Percentiles rank a stretch among this genome's conserved stretches.
These are phyloP conservation scores for Arabis alpina DNA, from an alignment of 345 rosid species.

Conservation along the genomic window DNA sequence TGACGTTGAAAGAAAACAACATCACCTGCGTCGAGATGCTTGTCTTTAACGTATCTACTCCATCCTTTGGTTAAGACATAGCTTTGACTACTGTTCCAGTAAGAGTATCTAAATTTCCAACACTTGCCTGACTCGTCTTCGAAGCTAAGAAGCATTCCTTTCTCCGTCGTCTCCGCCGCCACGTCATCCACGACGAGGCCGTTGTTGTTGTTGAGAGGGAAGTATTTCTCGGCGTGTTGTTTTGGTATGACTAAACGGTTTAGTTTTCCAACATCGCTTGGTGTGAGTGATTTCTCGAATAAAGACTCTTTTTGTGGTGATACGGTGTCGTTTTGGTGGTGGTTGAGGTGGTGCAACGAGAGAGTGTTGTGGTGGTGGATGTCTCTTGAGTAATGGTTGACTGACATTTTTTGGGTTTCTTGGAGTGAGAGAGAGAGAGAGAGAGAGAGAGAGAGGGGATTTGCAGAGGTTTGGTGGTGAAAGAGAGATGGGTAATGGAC, in stretches of 20 bases:
- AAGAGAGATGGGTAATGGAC: constrained; percentile 43
- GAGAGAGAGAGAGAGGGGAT: constrained; percentile 27
- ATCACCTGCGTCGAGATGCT: constrained; percentile 80
- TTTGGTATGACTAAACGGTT: constrained; percentile 90
- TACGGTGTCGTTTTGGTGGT: constrained; percentile 38
- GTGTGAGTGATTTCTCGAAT: constrained; percentile 88
- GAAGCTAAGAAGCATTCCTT: constrained; percentile 63
- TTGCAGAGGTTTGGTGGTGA: constrained; percentile 44
- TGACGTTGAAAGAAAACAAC: constrained; percentile 68
- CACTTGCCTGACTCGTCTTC: constrained; percentile 85
- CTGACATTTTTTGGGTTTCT: constrained; percentile 43
- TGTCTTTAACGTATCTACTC: constrained; percentile 89
- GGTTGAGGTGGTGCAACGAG: constrained; percentile 38
- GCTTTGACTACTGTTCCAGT: constrained; percentile 86
- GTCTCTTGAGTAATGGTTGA: constrained; percentile 53
- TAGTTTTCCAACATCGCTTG: constrained; percentile 93
- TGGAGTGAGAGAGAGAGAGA: constrained; percentile 34
- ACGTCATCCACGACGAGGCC: constrained; percentile 37
- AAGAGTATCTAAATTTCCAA: constrained; percentile 86
- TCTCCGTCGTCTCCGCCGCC: constrained; percentile 41
- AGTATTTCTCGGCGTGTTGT: constrained; percentile 88
- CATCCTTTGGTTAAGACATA: constrained; percentile 92
- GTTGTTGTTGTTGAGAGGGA: constrained; percentile 54
- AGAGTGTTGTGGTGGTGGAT: constrained; percentile 40
- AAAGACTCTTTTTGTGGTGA: constrained; percentile 48